These are phyloP conservation scores for Ramaria rubella DNA, from an alignment of 768 basidiomycete genomes.

Conservation along the genomic window DNA sequence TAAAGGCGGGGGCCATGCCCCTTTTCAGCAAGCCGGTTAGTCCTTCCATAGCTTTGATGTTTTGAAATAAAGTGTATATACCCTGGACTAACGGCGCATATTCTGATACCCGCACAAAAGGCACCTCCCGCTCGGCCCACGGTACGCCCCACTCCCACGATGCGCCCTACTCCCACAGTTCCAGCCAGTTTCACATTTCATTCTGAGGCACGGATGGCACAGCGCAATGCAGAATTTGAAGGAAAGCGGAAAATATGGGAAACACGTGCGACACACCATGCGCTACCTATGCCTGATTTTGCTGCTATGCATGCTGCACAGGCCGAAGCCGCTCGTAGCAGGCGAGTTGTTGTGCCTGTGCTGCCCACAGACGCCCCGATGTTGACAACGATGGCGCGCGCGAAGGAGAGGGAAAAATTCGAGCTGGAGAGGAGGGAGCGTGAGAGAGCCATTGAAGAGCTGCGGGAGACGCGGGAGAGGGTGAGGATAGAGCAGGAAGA, in stretches of 20 bases:
- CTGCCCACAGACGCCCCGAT: conserved; percentile 39
- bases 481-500: conserved; percentile 51
- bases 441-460: conserved; percentile 44
- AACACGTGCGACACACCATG: conserved; percentile 20
- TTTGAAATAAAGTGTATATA: not conserved
- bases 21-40: conserved; percentile 28
- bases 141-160: too few relatives aligned
- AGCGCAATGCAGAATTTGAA: conserved; percentile 36
- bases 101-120: conserved; percentile 8
- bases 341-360: conserved; percentile 41
- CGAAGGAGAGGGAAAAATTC: conserved; percentile 57
- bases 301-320: conserved; percentile 44
- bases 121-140: conserved; percentile 20
- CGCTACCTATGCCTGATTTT: conserved; percentile 43
- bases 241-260: conserved; percentile 21
- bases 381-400: conserved; percentile 50
- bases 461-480: conserved; percentile 40
- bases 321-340: conserved; percentile 31
- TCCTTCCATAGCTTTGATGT: conserved; percentile 13
- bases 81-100: not conserved
- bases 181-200: conserved; percentile 49
- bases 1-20: conserved; percentile 20
- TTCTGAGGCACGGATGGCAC: conserved; percentile 42
- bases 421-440: conserved; percentile 51
- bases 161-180: conserved; percentile 31